Percentiles rank a stretch among this genome's conserved stretches.
These are phyloP conservation scores for Prunus mume DNA, from an alignment of 306 rosid species.

Conservation along the genomic window DNA sequence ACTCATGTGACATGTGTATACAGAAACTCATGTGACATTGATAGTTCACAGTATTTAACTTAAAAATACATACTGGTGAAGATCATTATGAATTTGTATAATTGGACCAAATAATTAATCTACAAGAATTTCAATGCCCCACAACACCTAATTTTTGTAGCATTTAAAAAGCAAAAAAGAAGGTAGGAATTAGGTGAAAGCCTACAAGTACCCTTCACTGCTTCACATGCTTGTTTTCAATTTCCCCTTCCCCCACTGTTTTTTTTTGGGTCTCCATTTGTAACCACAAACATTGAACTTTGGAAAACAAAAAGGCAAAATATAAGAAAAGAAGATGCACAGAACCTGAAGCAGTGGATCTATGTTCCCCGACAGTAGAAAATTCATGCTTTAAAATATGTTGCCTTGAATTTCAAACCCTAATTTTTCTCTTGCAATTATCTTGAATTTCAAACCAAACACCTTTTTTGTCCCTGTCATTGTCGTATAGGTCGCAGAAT, in stretches of 20 bases:
- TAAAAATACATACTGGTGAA: background rate
- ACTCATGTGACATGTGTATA: background rate
- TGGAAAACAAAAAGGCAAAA: background rate
- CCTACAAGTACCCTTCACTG: background rate
- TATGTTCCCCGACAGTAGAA: slow-evolving; percentile 6
- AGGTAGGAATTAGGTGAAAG: slow-evolving; percentile 8
- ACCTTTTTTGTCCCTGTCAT: background rate
- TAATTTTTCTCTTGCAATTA: background rate
- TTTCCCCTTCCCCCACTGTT: background rate
- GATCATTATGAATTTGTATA: background rate
- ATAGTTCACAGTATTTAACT: background rate
- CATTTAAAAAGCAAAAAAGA: background rate
- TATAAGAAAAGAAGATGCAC: background rate
- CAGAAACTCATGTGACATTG: background rate
- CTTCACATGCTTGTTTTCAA: background rate
- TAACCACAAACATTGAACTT: background rate
- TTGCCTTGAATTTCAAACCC: background rate
- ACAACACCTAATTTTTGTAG: background rate
- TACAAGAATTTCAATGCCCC: background rate
- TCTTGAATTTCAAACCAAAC: background rate
- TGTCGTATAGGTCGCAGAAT: background rate
- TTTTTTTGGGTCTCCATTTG: background rate
- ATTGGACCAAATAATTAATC: background rate
- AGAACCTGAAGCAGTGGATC: slow-evolving; percentile 21
- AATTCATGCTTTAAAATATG: slow-evolving; percentile 6